phyloP scores from a whole-genome alignment of 1,139 yeast species.

The Pneumocystis jirovecii region DNA sequence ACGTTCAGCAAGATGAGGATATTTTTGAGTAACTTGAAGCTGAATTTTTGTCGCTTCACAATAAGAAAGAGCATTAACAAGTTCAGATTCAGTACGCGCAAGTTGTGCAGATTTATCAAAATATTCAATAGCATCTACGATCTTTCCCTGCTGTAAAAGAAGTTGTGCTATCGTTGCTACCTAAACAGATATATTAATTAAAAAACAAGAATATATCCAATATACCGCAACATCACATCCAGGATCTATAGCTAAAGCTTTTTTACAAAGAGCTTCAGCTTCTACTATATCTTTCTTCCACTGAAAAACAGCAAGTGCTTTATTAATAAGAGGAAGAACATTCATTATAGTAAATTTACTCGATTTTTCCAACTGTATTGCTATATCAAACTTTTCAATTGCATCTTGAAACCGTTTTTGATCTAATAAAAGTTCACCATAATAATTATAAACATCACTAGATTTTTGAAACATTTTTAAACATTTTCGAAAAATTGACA shows the following conservation, averaged over 20 bases:
- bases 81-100: slow-evolving; percentile 75
- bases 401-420: slow-evolving; percentile 61
- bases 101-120: slow-evolving; percentile 72
- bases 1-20: neutral
- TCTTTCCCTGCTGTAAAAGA: slow-evolving; percentile 66
- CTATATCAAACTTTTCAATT: slow-evolving; percentile 68
- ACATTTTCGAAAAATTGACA: slow-evolving; percentile 57
- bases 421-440: slow-evolving; percentile 86
- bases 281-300: slow-evolving; percentile 27
- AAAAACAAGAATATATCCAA: slow-evolving; percentile 32
- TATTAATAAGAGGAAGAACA: slow-evolving; percentile 79
- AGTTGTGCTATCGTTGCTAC: slow-evolving; percentile 82
- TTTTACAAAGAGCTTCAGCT: slow-evolving; percentile 53
- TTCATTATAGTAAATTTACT: slow-evolving; percentile 47
- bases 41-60: slow-evolving; percentile 35
- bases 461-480: slow-evolving; percentile 66
- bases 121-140: slow-evolving; percentile 64
- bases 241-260: slow-evolving; percentile 42
- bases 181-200: slow-evolving; percentile 67
- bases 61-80: slow-evolving; percentile 78
- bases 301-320: slow-evolving; percentile 45
- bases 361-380: slow-evolving; percentile 62
- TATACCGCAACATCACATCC: neutral
- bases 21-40: slow-evolving; percentile 1
- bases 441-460: slow-evolving; percentile 88